Percentiles rank a stretch among this genome's conserved stretches.
Evolutionary conservation across 2,329 filamentous ascomycete genomes (phyloP).

Genomic region (Stachybotrys chartarum): DNA sequence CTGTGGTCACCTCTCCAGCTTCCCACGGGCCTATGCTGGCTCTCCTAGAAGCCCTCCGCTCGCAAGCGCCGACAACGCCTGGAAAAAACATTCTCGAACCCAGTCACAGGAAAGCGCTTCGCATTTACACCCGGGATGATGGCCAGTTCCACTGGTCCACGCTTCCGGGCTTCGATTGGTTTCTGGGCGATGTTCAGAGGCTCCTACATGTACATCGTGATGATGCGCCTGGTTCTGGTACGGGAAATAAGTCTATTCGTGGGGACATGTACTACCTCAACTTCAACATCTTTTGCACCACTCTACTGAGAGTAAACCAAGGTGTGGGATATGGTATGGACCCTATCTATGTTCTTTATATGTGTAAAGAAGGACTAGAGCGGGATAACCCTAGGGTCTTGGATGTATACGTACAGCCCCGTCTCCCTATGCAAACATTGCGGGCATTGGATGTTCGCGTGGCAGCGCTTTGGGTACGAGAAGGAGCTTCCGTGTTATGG

Average conservation of each 20-base stretch:
- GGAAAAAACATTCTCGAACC: background rate
- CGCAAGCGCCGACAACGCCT: background rate
- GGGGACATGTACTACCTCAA: background rate
- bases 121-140: background rate
- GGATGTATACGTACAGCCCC: too few species aligned
- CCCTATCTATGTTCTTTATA: background rate
- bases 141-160: background rate
- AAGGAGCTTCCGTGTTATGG: background rate
- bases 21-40: background rate
- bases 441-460: background rate
- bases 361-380: background rate
- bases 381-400: background rate
- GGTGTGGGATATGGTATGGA: background rate
- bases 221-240: too few species aligned
- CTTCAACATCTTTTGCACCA: background rate
- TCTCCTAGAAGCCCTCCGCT: background rate
- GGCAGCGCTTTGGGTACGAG: background rate
- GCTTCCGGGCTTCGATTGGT: background rate
- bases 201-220: background rate
- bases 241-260: too few species aligned
- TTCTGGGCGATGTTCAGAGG: background rate
- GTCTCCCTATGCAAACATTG: background rate
- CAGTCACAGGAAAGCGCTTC: background rate
- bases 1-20: background rate
- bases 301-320: background rate